Base-by-base conservation (phyloP, 805 yeast species). In the Vanderwaltozyma verrucispora region DNA sequence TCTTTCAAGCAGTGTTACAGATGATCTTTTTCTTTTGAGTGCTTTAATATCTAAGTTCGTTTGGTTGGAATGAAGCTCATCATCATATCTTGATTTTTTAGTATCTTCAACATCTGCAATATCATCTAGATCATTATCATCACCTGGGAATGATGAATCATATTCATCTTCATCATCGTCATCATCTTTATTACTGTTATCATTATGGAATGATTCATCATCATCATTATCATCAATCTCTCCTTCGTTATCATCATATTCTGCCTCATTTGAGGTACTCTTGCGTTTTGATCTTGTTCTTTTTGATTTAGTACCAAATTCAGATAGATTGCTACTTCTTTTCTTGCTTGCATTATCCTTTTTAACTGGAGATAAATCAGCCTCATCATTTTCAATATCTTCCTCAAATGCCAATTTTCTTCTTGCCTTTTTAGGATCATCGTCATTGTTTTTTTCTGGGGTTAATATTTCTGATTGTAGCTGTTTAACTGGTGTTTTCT, bases 361-460 rank as follows among this genome's bases (percentile, higher is more conserved):
- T 19, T 38, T 38, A 9, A 20, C 17, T n/a, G 41, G 41, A 12
- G 41, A 38, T 15, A 29, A n/a, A 8, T 31, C 29, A 13, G 32
- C 26, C 17, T 35, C 44, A 17, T 42, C 54, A 18, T 51, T 46
- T 10, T 39, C 48, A 16, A 34, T 38, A 16, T 49, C 58, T 35
- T 49, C 52, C 34, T 61, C 64, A 33, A 59, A 56, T 3, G 53
- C 56, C 40, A 56, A 45, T 39, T 52, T 56, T 45, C 59, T 58
- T 50, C 61, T 52, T 14, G 49, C 35, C 23, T 37, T 42, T 13
- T 36, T 28, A 5, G 45, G 41, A 10, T 41, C 32, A 13, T 33
- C 28, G 13, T 20, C 16, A 12, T 15, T 21, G 15, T 24, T 20
- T 15, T 15, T 19, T 2, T 35, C 36, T 10, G 31, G 19, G 3